Evolutionary conservation across 352 stramenopile genomes (phyloP), one percentile per base, ranked within the genome.

Genomic region (Globisporangium acanthophoron): DNA sequence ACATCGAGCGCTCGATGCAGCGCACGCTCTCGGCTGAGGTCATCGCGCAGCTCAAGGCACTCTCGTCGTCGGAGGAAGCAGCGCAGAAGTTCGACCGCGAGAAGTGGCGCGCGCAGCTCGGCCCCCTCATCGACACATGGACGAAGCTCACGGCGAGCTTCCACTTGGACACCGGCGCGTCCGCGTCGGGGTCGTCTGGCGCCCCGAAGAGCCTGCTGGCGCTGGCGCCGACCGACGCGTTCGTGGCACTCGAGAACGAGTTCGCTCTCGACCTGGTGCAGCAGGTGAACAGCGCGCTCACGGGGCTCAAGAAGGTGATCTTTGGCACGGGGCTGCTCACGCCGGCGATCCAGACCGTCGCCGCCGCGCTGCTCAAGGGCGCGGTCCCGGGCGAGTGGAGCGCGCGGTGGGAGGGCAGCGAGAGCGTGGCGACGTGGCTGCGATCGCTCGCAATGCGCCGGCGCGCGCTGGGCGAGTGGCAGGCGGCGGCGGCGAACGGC

Each of bases 1-100:
- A 98, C 69, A 97, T 98, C 46, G 94, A 98, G 65, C 75, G 90
- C 1, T 97, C 80, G 3, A 90, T 98, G 60, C 93, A 98, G 65
- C 87, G 94, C n/a, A 85, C 88, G 21, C 69, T 83, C 8, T 97
- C 89, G 20, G 62, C 72, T 1, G 65, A 83, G 13, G 84, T 98
- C n/a, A 88, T 97, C 27, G 67, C 75, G 13, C 83, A 97, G 53
- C 75, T 98, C 29, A 85, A 95, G 48, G 76, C 79, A 58, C 76
- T 98, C 9, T 86, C 78, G 11, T 73, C 83, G 27, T 90, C 69
- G 55, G 75, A 85, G 52, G 67, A 79, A 12, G 69, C 66, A 3
- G 72, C 65, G 0, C 76, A 76, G 1, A 86, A 77, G n/a, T 98
- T 98, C 58, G 90, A 98, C 66, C 77, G 90, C 24, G 89, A 97